Evolutionary conservation across 1,284 basidiomycete species (phyloP), one percentile per base, ranked within the genome.

Genomic region (Nidula niveotomentosa): DNA sequence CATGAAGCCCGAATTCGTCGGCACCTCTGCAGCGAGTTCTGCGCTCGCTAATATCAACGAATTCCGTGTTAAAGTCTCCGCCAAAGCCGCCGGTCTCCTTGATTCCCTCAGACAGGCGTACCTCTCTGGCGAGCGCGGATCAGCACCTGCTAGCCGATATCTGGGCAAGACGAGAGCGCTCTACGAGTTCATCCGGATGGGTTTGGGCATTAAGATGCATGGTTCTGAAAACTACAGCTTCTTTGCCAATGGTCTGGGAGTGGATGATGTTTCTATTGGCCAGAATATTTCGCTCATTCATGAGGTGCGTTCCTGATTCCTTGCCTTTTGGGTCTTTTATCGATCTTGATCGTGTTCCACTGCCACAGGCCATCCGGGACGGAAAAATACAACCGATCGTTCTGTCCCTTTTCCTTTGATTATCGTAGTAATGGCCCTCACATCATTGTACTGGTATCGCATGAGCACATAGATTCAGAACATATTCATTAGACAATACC

Each of bases 151-250:
- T 3, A 79, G 80, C 51, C 58, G 67, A 13, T 82, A 80, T 64
- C 76, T 93, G 51, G 84, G 83, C 41, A 81, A 80, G 58, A 90
- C 90, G 3, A 78, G 79, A 46, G 69, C 77, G 3, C 64, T 93
- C 54, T 93, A 93, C 67, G 82, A 86, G 65, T 93, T 83, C 62
- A 78, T 93, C 15, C 79, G 91, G 30, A 63, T 81, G 44, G 79
- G 75, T 17, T 75, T 93, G 18, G 86, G 85, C 3, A 76, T 93
- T 37, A 75, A 73, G 58, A 93, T 92, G 85, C 86, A 91, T 60
- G 90, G 91, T 5, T 67, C 73, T 15, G 88, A 90, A 63, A 93
- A 93, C 65, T 69, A 80, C 58, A 71, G 71, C 34, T 65, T 71
- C 43, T 89, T 88, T 63, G 73, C 67, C 35, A 75, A 78, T 48